Evolutionary conservation across 345 rosid species (phyloP).

Genomic region (Carallia pectinifolia): DNA sequence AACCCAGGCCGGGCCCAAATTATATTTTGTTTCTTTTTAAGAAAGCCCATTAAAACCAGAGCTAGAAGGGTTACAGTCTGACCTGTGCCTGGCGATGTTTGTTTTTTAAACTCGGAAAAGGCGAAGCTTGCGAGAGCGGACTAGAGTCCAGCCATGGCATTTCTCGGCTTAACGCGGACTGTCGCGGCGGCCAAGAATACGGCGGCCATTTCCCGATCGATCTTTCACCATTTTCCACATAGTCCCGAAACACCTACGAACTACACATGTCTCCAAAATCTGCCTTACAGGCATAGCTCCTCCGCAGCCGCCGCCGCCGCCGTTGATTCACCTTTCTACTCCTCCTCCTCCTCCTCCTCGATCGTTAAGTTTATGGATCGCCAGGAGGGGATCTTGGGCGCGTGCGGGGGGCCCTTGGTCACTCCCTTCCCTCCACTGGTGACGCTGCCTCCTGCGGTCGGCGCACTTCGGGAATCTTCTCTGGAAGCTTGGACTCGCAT

Average conservation of each 20-base stretch:
- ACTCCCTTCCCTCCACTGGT: background rate
- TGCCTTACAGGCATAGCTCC: background rate
- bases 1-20: too few relatives aligned
- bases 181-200: background rate
- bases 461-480: background rate
- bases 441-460: background rate
- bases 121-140: background rate
- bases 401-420: background rate
- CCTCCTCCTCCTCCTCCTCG: background rate
- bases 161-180: background rate
- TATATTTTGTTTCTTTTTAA: too few relatives aligned
- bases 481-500: background rate
- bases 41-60: too few relatives aligned
- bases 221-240: background rate
- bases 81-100: too few relatives aligned
- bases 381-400: background rate
- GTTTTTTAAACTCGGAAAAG: background rate
- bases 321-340: background rate
- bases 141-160: background rate
- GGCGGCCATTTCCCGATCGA: background rate
- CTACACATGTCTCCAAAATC: background rate
- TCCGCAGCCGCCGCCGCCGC: background rate
- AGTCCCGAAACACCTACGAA: background rate
- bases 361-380: background rate
- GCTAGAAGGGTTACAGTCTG: too few relatives aligned